phyloP scores from a whole-genome alignment of 129 eudicot species.

The Kitagawia praeruptora region DNA sequence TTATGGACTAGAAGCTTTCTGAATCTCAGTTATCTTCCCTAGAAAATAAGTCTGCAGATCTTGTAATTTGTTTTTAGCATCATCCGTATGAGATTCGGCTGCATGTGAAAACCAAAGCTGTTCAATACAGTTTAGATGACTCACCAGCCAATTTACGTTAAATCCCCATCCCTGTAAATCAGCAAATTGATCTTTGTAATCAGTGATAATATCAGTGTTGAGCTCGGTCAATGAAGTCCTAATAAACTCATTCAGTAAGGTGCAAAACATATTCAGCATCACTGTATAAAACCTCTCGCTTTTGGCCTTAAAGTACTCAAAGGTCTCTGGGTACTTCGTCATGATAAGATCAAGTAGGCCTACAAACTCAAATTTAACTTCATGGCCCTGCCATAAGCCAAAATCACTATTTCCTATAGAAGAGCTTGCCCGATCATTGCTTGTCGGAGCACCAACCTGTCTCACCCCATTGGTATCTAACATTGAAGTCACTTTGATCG shows the following conservation, averaged over 20 bases:
- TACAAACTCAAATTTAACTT: not conserved
- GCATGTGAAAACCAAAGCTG: not conserved
- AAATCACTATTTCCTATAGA: not conserved
- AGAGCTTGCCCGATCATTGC: conserved; percentile 1
- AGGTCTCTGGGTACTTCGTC: not conserved
- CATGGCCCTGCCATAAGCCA: not conserved
- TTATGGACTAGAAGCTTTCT: too few relatives aligned
- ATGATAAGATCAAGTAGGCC: not conserved
- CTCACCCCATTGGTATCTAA: not conserved
- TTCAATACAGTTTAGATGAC: not conserved
- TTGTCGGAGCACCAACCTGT: not conserved
- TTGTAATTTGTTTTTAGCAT: not conserved
- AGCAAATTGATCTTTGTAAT: not conserved
- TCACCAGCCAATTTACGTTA: not conserved
- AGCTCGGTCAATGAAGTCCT: not conserved
- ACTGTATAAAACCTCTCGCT: not conserved
- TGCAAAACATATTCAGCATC: not conserved
- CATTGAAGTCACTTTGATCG: too few relatives aligned
- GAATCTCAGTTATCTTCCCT: too few relatives aligned
- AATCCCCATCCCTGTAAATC: not conserved
- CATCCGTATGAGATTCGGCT: not conserved
- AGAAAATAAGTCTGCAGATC: not conserved
- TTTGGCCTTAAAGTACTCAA: not conserved
- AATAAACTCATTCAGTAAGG: not conserved
- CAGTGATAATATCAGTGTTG: not conserved